Evolutionary conservation across 2,329 filamentous ascomycete species (phyloP).

Genomic region (Pseudocercospora eumusae): DNA sequence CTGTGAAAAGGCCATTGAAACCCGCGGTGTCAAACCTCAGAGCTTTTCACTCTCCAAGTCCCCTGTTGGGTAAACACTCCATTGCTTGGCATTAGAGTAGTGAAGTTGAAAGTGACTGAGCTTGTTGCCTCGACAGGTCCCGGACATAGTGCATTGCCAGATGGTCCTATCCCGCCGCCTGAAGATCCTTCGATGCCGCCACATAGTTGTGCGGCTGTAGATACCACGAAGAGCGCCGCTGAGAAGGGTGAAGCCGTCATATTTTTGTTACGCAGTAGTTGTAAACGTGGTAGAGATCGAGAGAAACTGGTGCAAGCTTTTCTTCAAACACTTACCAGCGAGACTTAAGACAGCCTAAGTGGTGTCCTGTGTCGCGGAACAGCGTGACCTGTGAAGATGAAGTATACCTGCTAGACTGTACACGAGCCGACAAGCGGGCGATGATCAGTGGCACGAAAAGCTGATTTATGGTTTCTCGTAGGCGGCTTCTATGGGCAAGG

Average conservation of each 20-base stretch:
- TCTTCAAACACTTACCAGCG: too few relatives aligned
- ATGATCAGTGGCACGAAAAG: background rate
- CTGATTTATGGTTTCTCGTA: background rate
- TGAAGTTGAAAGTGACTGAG: slow-evolving; percentile 4
- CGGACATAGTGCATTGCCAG: too few relatives aligned
- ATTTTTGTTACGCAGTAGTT: background rate
- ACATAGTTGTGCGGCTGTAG: slow-evolving; percentile 1
- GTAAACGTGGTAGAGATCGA: too few relatives aligned
- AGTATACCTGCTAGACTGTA: background rate
- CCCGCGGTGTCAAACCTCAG: background rate
- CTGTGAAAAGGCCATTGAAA: background rate
- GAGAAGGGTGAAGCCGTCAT: background rate
- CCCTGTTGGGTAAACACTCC: slow-evolving; percentile 1
- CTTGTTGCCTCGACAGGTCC: background rate
- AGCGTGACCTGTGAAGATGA: background rate
- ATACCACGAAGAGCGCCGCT: slow-evolving; percentile 6
- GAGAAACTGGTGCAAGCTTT: too few relatives aligned
- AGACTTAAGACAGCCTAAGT: background rate
- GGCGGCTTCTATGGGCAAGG: background rate
- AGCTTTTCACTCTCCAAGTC: slow-evolving; percentile 12
- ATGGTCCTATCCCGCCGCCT: background rate
- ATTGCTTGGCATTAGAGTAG: background rate
- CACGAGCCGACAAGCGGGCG: background rate
- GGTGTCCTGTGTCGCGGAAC: background rate
- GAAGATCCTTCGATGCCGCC: background rate